These are phyloP conservation scores for Remersonia thermophila DNA, from an alignment of 2,329 filamentous ascomycete genomes.

Conservation along the genomic window DNA sequence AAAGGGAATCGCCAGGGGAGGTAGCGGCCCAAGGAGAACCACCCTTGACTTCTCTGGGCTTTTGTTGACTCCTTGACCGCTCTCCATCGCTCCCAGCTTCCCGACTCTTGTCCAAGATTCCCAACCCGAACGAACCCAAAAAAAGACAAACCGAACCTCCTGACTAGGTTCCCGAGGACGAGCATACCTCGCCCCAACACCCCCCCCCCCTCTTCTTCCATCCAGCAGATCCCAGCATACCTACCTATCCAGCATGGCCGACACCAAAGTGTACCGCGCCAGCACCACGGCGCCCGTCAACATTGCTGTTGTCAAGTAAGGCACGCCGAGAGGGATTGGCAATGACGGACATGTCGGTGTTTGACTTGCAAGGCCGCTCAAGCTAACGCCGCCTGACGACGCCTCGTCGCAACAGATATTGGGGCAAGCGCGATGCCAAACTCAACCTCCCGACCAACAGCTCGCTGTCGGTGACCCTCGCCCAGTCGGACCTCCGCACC, in stretches of 20 bases:
- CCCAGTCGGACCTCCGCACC: conserved; percentile 84
- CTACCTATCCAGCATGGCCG: conserved; percentile 16
- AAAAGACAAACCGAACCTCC: too few species aligned
- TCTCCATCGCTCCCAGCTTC: too few species aligned
- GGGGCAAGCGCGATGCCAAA: conserved; percentile 90
- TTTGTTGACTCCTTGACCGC: too few species aligned
- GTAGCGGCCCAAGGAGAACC: too few species aligned
- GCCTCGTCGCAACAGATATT: conserved; percentile 42
- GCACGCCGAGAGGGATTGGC: conserved; percentile 2
- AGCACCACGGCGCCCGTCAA: conserved; percentile 96
- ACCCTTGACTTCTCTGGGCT: too few species aligned
- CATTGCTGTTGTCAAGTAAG: conserved; percentile 91
- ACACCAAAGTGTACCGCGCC: conserved; percentile 61
- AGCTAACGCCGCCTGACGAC: background rate
- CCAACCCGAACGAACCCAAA: too few species aligned
- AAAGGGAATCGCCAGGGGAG: too few species aligned
- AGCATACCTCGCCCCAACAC: too few species aligned
- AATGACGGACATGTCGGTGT: background rate
- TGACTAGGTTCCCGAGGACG: too few species aligned
- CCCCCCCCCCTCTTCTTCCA: too few species aligned
- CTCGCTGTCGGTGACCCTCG: conserved; percentile 91
- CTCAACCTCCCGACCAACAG: conserved; percentile 97
- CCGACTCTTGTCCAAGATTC: too few species aligned
- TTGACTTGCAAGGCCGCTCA: background rate
- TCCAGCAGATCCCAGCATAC: too few species aligned